A percentile compares a stretch with the other conserved stretches of the same genome.
Conservation (phyloP, 805 yeast species). For the Pichia deserticola region DNA sequence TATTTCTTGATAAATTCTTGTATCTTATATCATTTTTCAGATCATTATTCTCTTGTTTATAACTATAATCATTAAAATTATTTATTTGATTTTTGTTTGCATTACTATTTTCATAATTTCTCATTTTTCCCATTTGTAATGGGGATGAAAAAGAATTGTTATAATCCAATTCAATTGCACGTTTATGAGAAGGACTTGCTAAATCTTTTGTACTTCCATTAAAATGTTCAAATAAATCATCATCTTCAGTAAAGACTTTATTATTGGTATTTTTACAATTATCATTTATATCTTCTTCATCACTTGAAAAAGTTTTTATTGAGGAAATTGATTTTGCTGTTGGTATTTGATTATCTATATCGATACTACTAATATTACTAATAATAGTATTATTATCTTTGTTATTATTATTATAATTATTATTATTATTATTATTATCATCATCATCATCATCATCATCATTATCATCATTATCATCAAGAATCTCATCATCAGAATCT, state of each 20-base stretch:
- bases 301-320: conserved; percentile 12
- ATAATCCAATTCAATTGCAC: background rate
- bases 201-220: conserved; percentile 11
- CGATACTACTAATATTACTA: too few relatives aligned
- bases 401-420: too few relatives aligned
- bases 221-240: conserved; percentile 10
- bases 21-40: background rate
- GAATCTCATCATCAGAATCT: background rate
- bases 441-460: background rate
- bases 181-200: conserved; percentile 3
- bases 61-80: background rate
- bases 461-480: background rate
- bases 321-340: conserved; percentile 4
- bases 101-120: background rate
- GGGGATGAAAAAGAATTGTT: background rate
- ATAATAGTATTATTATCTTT: too few relatives aligned
- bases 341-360: too few relatives aligned
- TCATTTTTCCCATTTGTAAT: background rate
- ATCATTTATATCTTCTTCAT: background rate
- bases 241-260: conserved; percentile 8
- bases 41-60: background rate
- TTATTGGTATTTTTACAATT: background rate
- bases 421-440: too few relatives aligned
- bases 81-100: too few relatives aligned
- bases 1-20: conserved; percentile 4